These are phyloP conservation scores for Trichaptum fuscoviolaceum DNA, from an alignment of 768 basidiomycete genomes.

Conservation along the genomic window DNA sequence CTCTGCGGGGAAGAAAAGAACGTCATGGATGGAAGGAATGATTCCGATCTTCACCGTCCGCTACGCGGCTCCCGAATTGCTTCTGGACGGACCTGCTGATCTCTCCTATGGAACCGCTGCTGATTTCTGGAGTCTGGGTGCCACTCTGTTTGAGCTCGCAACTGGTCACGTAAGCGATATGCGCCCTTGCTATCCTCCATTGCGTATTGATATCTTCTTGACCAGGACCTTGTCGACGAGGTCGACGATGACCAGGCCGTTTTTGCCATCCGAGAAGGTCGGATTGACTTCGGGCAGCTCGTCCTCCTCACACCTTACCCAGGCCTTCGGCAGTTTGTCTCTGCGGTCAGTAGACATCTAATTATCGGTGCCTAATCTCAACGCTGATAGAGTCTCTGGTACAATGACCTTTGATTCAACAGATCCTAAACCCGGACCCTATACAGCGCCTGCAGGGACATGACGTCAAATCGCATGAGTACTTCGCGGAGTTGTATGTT, in stretches of 20 bases:
- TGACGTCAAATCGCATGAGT: background rate
- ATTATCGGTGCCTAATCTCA: background rate
- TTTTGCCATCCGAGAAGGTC: background rate
- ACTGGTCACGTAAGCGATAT: conserved; percentile 14
- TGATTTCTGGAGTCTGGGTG: conserved; percentile 48
- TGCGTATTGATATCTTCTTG: background rate
- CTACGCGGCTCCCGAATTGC: conserved; percentile 22
- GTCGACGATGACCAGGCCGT: conserved; percentile 3
- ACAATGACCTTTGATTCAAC: background rate
- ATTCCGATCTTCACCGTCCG: conserved; percentile 14
- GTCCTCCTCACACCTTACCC: background rate
- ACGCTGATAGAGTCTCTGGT: background rate
- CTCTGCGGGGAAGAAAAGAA: conserved; percentile 21
- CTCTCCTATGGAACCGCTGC: conserved; percentile 42
- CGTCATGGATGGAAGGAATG: background rate
- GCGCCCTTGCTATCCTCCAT: background rate
- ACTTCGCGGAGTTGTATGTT: background rate
- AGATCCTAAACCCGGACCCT: conserved; percentile 2
- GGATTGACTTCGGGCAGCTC: conserved; percentile 1
- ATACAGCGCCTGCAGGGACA: conserved; percentile 1
- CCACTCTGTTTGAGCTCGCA: conserved; percentile 37
- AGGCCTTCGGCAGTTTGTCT: background rate
- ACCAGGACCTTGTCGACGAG: background rate
- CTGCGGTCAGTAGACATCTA: background rate
- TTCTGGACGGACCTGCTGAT: conserved; percentile 14